These are phyloP conservation scores for Colletotrichum acutatum DNA, from an alignment of 2,329 filamentous ascomycete genomes.

Conservation along the genomic window DNA sequence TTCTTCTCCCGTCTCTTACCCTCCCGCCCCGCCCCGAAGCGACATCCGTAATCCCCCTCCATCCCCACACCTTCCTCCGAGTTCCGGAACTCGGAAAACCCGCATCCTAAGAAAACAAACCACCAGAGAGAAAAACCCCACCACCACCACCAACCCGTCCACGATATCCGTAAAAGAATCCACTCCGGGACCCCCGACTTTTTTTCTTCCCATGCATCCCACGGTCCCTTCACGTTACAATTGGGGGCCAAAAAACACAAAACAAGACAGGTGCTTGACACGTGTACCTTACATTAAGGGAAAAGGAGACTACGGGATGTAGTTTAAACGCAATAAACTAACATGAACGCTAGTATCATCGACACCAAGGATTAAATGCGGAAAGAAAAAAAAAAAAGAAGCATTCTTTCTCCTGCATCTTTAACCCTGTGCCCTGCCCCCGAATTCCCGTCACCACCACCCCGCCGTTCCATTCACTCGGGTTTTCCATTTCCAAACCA, in stretches of 20 bases:
- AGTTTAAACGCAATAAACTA: conserved; percentile 2
- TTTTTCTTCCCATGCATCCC: background rate
- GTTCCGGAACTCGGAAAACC: conserved; percentile 6
- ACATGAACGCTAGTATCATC: conserved; percentile 12
- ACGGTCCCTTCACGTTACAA: background rate
- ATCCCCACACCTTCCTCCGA: background rate
- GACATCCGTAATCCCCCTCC: background rate
- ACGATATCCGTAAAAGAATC: background rate
- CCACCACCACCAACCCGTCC: background rate
- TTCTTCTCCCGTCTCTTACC: background rate
- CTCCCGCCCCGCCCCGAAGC: background rate
- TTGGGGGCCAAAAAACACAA: conserved; percentile 8
- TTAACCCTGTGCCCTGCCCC: background rate
- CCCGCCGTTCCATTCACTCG: background rate
- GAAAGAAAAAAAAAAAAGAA: background rate
- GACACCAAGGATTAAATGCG: conserved; percentile 12
- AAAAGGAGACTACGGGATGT: background rate
- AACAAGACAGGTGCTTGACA: background rate
- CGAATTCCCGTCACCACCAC: background rate
- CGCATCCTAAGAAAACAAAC: background rate
- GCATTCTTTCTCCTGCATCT: background rate
- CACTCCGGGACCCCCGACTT: background rate
- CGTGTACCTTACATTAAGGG: background rate
- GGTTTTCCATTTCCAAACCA: background rate
- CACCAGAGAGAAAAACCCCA: background rate